Evolutionary conservation across 805 yeast species (phyloP), one percentile per base, ranked within the genome.

Genomic region (Candida insectalens): DNA sequence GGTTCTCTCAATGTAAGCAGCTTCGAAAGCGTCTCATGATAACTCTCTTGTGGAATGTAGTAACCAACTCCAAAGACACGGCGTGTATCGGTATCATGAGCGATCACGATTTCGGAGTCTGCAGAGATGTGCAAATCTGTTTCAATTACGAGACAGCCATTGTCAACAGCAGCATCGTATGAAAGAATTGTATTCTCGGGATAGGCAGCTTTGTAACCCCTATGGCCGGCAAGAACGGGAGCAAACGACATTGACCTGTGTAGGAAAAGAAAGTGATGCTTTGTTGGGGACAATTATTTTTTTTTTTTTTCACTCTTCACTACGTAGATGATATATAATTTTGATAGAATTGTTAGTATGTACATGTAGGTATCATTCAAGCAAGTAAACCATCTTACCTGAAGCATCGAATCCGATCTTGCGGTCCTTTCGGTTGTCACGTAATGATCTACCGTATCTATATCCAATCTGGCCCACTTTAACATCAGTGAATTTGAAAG

Each of bases 381-480:
- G 29, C 5, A 55, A 43, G 35, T 57, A 57, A 38, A 51, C 43
- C 53, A 57, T 77, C 47, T 69, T 71, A 47, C 94, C 94, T 37
- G 67, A 63, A 44, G 74, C 71, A 50, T 80, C 78, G 55, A 68
- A 83, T 2, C 78, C 83, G 46, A 82, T 66, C 44, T 67, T 71
- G 59, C 97, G 76, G 55, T 84, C 80, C 53, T 78, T 83, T 71
- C 80, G 84, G 49, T 84, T 78, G 59, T 89, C 97, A 63, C 96
- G 83, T 44, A 78, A 69, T 14, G 85, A 72, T 27, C 87, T 83
- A 59, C 97, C 97, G 53, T 89, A 89, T 53, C 97, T 77, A 70
- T 63, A 74, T 33, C 97, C 98, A 35, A 87, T 92, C 36, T 74
- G 62, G 25, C 96, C 96, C 31, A 81, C 84, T 50, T 70, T 75